A percentile compares a stretch with the other conserved stretches of the same genome.
These are phyloP conservation scores for Ceratocystis cacaofunesta DNA, from an alignment of 2,329 filamentous ascomycete species.

Conservation along the genomic window DNA sequence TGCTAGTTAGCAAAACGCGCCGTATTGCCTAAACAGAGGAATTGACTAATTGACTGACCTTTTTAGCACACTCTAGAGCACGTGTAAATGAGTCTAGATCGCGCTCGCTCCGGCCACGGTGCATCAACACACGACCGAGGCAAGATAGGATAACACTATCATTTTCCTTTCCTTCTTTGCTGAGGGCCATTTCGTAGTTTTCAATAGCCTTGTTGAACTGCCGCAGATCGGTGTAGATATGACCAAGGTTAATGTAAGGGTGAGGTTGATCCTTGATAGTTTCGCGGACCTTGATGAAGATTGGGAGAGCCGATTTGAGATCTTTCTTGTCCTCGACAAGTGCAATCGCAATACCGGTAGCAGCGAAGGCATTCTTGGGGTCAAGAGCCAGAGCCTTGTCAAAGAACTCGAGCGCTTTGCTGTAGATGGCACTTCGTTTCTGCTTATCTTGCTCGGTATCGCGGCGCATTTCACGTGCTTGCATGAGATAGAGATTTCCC, in stretches of 20 bases:
- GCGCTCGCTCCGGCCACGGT: conserved; percentile 53
- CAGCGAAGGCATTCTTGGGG: conserved; percentile 86
- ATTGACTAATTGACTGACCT: conserved; percentile 33
- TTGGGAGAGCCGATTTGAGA: conserved; percentile 62
- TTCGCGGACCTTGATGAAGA: conserved; percentile 82
- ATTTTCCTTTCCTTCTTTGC: conserved; percentile 56
- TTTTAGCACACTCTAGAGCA: conserved; percentile 46
- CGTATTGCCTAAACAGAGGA: background rate
- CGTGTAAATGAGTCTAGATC: conserved; percentile 43
- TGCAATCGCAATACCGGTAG: conserved; percentile 88
- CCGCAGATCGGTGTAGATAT: conserved; percentile 78
- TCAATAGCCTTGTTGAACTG: conserved; percentile 89
- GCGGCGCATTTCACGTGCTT: conserved; percentile 86
- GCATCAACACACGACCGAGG: conserved; percentile 73
- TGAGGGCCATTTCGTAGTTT: conserved; percentile 75
- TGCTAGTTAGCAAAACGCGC: background rate
- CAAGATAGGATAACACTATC: conserved; percentile 73
- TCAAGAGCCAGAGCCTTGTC: conserved; percentile 95
- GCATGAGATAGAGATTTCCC: conserved; percentile 80
- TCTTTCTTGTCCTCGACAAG: conserved; percentile 91
- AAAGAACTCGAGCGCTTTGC: conserved; percentile 92
- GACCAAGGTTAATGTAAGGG: conserved; percentile 84
- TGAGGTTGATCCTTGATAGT: conserved; percentile 68
- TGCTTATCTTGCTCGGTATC: conserved; percentile 82
- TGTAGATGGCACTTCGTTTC: conserved; percentile 74